phyloP scores from a whole-genome alignment of 371 early-diverging fungal genomes.

The Cokeromyces recurvatus region DNA sequence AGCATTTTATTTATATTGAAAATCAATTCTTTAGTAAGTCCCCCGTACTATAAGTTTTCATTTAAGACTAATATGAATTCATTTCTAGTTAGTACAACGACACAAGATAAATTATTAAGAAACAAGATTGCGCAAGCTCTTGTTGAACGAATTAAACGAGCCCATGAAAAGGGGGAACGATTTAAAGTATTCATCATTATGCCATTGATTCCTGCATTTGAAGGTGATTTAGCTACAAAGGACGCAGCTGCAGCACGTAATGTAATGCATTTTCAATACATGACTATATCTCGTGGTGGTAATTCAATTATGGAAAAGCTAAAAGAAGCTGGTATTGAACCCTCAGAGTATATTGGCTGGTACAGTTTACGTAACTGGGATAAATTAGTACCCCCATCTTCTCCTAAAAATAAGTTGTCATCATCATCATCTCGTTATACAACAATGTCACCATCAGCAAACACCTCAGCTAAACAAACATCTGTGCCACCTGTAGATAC shows the following conservation, averaged over 20 bases:
- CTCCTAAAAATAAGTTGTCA: no score
- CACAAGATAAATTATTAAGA: constrained; percentile 30
- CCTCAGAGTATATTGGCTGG: constrained; percentile 79
- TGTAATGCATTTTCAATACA: constrained; percentile 83
- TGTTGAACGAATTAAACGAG: constrained; percentile 72
- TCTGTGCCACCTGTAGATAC: no score
- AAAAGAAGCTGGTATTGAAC: constrained; percentile 59
- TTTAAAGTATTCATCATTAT: constrained; percentile 86
- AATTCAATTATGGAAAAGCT: constrained; percentile 66
- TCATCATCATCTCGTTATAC: no score
- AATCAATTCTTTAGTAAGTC: constrained; percentile 93
- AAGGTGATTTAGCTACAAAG: constrained; percentile 71
- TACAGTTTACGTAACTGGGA: constrained; percentile 75
- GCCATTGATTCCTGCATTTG: constrained; percentile 91
- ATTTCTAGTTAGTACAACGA: constrained; percentile 8
- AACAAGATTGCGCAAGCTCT: constrained; percentile 51
- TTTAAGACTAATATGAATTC: neutral
- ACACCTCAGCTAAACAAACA: no score
- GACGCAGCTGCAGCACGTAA: constrained; percentile 69
- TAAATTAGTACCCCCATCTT: constrained; percentile 23
- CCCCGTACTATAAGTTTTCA: no score
- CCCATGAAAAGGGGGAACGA: constrained; percentile 59
- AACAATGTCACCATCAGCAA: no score
- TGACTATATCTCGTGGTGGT: constrained; percentile 76
- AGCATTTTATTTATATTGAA: constrained; percentile 92